Evolutionary conservation across 2,329 filamentous ascomycete genomes (phyloP).

Genomic region (Aspergillus awamori): DNA sequence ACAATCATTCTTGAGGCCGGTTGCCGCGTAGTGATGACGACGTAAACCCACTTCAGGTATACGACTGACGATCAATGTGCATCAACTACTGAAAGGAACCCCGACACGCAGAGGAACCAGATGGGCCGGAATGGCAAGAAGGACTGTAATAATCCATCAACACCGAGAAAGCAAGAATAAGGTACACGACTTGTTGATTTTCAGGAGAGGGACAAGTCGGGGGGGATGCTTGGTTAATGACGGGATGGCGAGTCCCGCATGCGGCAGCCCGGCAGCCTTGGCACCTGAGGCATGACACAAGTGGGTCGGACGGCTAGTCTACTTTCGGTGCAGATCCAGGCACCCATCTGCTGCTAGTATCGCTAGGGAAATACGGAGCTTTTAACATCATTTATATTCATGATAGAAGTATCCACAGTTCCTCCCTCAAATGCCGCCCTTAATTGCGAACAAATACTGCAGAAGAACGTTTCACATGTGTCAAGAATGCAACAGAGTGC

Average conservation of each 20-base stretch:
- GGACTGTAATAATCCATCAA: not conserved
- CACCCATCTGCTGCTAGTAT: not conserved
- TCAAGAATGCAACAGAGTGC: constrained; percentile 1
- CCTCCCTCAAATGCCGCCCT: not conserved
- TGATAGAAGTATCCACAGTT: not conserved
- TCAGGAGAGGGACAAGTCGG: not conserved
- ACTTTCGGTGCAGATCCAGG: not conserved
- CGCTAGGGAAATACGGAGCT: not conserved
- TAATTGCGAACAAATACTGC: constrained; percentile 3
- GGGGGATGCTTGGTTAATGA: not conserved
- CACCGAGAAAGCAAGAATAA: not conserved
- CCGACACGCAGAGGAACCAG: not conserved
- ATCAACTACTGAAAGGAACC: not conserved
- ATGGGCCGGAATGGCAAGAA: not conserved
- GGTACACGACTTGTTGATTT: constrained; percentile 4
- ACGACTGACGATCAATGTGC: not conserved
- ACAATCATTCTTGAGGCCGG: not conserved
- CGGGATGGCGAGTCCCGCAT: constrained; percentile 22
- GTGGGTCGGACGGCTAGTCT: not conserved
- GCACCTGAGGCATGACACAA: constrained; percentile 19
- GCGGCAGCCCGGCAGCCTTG: constrained; percentile 15
- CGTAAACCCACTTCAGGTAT: constrained; percentile 2
- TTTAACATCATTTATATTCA: not conserved
- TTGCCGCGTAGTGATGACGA: constrained; percentile 7
- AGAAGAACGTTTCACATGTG: not conserved